Base-by-base conservation (phyloP, 495 filamentous ascomycete species). In the Acidiella bohemica region DNA sequence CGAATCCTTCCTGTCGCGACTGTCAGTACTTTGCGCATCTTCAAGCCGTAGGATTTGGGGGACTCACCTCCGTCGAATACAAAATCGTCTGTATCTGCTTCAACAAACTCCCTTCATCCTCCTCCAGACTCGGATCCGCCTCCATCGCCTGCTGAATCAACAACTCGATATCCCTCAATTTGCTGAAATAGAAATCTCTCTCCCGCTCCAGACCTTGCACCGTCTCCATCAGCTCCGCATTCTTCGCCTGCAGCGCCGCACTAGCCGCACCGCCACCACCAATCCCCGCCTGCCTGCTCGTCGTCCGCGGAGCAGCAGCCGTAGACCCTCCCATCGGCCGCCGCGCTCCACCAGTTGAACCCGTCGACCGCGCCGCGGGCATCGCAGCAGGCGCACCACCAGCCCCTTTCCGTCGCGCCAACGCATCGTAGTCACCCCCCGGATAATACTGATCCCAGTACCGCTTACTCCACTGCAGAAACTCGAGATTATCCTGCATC, bases 401-500 rank as follows among this genome's bases (percentile, higher is more conserved):
- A 29, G 71, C 73, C 25, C 76, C 88, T 64, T 92, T 93, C 58
- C 90, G 73, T 47, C 90, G 76, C 32, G 64, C 64, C 17, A 93
- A 67, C 8, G 90, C 83, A 61, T 97, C 90, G 63, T 97, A 97
- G 47, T 96, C 90, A 37, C 84, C 84, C 32, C 88, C 90, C 7
- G 90, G 86, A 57, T 80, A 97, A 70, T 95, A 85, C 56, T 94
- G 87, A 57, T 97, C 92, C 90, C 90, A 97, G 66, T 84, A 93
- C 48, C 70, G 66, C 73, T 96, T 96, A 38, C 73, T 77, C 83
- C 84, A 97, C 66, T 97, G 90, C 24, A 97, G 74, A 62, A 96
- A 97, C 56, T 95, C 92, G 46, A 97, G 84, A 67, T 97, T 97
- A 59, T 97, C 90, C 65, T 97, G 90, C 84, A 97, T 96, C 66